phyloP scores from a whole-genome alignment of 305 asterid genomes.

The Fraxinus ornus region DNA sequence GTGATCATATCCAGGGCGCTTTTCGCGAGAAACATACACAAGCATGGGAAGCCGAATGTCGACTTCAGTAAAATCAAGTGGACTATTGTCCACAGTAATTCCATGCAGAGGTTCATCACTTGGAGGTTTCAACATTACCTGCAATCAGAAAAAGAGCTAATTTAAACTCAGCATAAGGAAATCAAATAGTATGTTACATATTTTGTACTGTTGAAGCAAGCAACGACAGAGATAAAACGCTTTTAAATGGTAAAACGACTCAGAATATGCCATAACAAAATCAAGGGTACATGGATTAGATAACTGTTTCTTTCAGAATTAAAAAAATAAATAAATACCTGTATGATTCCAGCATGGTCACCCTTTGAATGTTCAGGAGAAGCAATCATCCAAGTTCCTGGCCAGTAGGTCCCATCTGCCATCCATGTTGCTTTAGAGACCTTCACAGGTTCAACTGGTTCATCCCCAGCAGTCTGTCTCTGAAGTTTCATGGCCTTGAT shows the following conservation, averaged over 20 bases:
- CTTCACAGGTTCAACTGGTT: slow-evolving; percentile 65
- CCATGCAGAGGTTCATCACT: slow-evolving; percentile 80
- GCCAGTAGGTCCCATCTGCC: slow-evolving; percentile 99
- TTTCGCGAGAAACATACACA: slow-evolving; percentile 87
- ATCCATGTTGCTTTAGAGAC: slow-evolving; percentile 93
- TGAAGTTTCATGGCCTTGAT: slow-evolving; percentile 79
- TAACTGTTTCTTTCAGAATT: neutral
- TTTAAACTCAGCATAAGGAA: neutral
- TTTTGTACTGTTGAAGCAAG: slow-evolving; percentile 2
- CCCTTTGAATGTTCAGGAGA: slow-evolving; percentile 85
- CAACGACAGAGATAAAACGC: neutral
- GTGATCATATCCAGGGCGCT: slow-evolving; percentile 90
- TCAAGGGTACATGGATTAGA: neutral
- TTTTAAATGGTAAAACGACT: neutral
- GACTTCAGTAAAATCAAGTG: slow-evolving; percentile 65
- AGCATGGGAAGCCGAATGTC: slow-evolving; percentile 89
- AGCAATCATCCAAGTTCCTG: slow-evolving; percentile 80
- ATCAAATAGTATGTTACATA: neutral
- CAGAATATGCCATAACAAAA: neutral
- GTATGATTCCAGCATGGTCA: slow-evolving; percentile 96
- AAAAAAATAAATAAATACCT: slow-evolving; percentile 42
- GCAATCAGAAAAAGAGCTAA: slow-evolving; percentile 24
- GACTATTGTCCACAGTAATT: slow-evolving; percentile 38
- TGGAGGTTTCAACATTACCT: slow-evolving; percentile 99
- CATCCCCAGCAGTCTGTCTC: slow-evolving; percentile 68